Base-by-base conservation (phyloP, 148 eudicot genomes). In the Rhododendron vialii region DNA sequence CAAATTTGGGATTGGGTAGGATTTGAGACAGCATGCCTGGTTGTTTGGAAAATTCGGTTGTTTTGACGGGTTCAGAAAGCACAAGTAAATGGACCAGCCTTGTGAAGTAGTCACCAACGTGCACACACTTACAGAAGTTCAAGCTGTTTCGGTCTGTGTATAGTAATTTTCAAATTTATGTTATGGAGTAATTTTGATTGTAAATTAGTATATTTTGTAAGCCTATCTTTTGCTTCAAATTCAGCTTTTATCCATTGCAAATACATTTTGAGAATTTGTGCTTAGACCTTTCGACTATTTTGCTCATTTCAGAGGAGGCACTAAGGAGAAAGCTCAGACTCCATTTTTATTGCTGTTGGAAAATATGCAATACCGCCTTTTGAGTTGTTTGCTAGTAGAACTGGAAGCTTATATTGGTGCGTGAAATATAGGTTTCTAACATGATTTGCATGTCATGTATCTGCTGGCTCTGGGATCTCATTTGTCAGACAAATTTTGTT, bases 281-380 rank as follows among this genome's bases (percentile, higher is more conserved):
- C 43, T 55, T 13, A 4, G 57, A 35, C 24, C 24, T n/a, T n/a
- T 26, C 13, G 13, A 61, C 24, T n/a, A 38, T 73, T 36, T 76
- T 86, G 75, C 41, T 36, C 8, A 17, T 82, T 81, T 12, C 89
- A 88, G 89, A 76, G 87, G 67, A 82, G 77, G 87, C 87, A 85
- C 63, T 88, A 43, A 38, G 45, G 73, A 35, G 50, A 33, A 30
- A 73, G 85, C 28, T 33, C 69, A 57, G 41, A 28, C 17, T 35
- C 7, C 1, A 9, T 57, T 33, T 81, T 48, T 38, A 57, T 4
- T 11, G 71, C 7, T 11, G 33, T 24, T 47, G 55, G 75, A 12
- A 12, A 26, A 43, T 20, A 38, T 17, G 48, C 26, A 38, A 22
- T 22, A 77, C 5, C 26, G 36, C n/a, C 35, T 10, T 65, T 47